Evolutionary conservation across 2,329 filamentous ascomycete species (phyloP).

Genomic region (Seiridium cupressi): DNA sequence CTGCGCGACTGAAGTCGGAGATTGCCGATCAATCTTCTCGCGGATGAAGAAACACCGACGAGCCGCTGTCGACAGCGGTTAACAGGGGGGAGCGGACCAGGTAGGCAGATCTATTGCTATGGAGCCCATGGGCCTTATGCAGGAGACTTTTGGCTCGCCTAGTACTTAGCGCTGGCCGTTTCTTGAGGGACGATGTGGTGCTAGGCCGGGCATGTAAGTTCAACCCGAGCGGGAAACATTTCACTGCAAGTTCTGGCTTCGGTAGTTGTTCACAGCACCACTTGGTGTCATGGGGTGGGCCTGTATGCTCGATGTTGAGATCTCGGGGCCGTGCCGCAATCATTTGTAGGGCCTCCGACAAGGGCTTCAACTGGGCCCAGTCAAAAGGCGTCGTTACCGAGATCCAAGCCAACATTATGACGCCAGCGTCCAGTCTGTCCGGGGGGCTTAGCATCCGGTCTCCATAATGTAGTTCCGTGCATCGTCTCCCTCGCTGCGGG

Average conservation of each 20-base stretch:
- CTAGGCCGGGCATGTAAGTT: not conserved
- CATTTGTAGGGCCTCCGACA: not conserved
- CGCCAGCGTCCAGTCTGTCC: too few relatives aligned
- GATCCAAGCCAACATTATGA: not conserved
- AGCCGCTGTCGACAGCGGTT: not conserved
- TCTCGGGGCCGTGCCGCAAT: too few relatives aligned
- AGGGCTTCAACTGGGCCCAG: not conserved
- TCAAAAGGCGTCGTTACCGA: not conserved
- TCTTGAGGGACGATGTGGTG: not conserved
- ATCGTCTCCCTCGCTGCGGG: too few relatives aligned
- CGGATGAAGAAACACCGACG: too few relatives aligned
- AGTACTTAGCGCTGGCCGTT: not conserved
- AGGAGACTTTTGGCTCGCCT: conserved; percentile 2
- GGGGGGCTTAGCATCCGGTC: too few relatives aligned
- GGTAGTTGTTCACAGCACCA: not conserved
- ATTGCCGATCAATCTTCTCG: too few relatives aligned
- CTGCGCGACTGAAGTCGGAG: too few relatives aligned
- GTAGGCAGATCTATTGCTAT: not conserved
- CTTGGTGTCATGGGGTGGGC: not conserved
- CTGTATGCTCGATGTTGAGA: not conserved
- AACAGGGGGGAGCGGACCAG: not conserved
- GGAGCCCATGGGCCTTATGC: not conserved
- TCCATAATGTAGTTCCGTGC: too few relatives aligned
- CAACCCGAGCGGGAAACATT: not conserved
- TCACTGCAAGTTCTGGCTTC: too few relatives aligned